Conservation (phyloP, 495 filamentous ascomycete genomes). For the Delitschia confertaspora region DNA sequence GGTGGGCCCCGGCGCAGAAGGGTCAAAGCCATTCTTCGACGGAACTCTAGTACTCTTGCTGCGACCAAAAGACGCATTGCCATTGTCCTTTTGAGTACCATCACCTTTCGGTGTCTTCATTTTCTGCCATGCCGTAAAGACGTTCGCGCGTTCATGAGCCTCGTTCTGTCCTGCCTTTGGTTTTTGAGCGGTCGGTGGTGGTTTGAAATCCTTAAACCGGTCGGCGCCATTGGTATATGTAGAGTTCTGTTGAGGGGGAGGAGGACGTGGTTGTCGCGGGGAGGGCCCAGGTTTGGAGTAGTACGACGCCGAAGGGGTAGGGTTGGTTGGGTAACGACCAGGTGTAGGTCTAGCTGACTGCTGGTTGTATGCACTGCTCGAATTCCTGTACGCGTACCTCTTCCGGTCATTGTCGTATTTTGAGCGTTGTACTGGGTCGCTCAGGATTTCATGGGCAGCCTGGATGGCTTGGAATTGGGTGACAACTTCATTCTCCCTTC, state of each 20-base stretch:
- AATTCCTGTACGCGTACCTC: slow-evolving; percentile 28
- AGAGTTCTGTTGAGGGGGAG: slow-evolving; percentile 21
- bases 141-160: slow-evolving; percentile 47
- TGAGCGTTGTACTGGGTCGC: slow-evolving; percentile 52
- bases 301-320: slow-evolving; percentile 38
- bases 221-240: slow-evolving; percentile 28
- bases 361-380: slow-evolving; percentile 5
- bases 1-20: slow-evolving; percentile 24
- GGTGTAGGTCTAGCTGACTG: slow-evolving; percentile 31
- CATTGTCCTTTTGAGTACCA: slow-evolving; percentile 29
- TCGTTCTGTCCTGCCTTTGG: slow-evolving; percentile 41
- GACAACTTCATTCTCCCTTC: slow-evolving; percentile 65
- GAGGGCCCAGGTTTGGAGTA: slow-evolving; percentile 22
- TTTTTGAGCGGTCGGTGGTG: slow-evolving; percentile 28
- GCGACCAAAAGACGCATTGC: slow-evolving; percentile 35
- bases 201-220: slow-evolving; percentile 31
- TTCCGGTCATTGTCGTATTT: slow-evolving; percentile 71
- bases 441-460: slow-evolving; percentile 73
- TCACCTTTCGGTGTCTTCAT: slow-evolving; percentile 40
- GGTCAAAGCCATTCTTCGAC: slow-evolving; percentile 36
- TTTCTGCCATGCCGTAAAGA: slow-evolving; percentile 60
- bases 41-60: slow-evolving; percentile 37
- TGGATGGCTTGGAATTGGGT: slow-evolving; percentile 79
- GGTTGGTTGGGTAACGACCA: slow-evolving; percentile 30
- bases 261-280: slow-evolving; percentile 25